Conservation (phyloP, 805 yeast genomes). For the Schwanniomyces pseudopolymorphus region DNA sequence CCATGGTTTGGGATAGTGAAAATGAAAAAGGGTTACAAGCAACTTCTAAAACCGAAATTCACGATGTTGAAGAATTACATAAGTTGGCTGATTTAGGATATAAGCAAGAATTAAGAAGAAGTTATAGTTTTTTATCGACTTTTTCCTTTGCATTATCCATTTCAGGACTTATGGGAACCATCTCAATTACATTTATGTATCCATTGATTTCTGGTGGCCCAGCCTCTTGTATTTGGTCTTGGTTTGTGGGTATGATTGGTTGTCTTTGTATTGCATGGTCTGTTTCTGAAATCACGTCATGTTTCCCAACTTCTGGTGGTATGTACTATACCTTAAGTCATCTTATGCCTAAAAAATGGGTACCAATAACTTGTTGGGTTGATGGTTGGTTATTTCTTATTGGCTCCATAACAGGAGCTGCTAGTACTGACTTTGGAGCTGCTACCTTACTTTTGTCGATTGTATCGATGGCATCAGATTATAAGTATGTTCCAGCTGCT, state of each 20-base stretch:
- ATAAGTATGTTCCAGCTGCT: neutral
- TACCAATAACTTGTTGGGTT: neutral
- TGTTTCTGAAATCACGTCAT: slow-evolving; percentile 1
- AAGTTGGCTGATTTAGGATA: slow-evolving; percentile 1
- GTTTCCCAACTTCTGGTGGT: slow-evolving; percentile 1
- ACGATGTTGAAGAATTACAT: neutral
- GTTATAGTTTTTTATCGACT: slow-evolving; percentile 1
- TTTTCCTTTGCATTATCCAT: slow-evolving; percentile 1
- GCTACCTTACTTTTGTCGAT: neutral
- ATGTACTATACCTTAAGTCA: slow-evolving; percentile 2
- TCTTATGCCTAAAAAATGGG: slow-evolving; percentile 1
- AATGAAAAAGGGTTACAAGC: neutral
- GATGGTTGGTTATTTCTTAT: slow-evolving; percentile 2
- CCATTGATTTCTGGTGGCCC: slow-evolving; percentile 2
- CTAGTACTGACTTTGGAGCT: slow-evolving; percentile 2
- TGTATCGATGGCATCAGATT: neutral
- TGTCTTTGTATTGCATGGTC: slow-evolving; percentile 4
- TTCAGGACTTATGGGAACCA: slow-evolving; percentile 1
- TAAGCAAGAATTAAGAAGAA: slow-evolving; percentile 2
- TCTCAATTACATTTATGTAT: slow-evolving; percentile 1
- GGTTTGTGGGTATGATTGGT: slow-evolving; percentile 3
- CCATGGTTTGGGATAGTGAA: neutral
- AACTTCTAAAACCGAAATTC: neutral
- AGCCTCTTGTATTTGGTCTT: slow-evolving; percentile 1
- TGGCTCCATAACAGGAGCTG: slow-evolving; percentile 1